Evolutionary conservation across 1,284 basidiomycete species (phyloP).

Genomic region (Fomes fomentarius): DNA sequence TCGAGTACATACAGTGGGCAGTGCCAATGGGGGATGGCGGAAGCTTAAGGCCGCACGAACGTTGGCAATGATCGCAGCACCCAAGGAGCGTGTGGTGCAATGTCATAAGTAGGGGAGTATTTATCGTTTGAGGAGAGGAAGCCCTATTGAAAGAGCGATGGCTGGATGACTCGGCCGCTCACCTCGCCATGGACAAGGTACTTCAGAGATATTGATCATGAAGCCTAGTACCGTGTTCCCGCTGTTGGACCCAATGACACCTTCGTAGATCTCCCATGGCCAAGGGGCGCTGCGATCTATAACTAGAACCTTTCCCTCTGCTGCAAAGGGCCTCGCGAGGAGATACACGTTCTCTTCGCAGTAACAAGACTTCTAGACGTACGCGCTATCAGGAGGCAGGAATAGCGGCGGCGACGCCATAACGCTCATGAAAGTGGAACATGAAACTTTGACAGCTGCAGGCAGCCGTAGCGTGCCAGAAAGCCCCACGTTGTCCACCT

Average conservation of each 20-base stretch:
- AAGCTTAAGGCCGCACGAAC: too few species aligned
- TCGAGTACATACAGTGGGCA: too few species aligned
- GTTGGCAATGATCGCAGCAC: too few species aligned
- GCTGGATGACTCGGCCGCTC: constrained; percentile 18
- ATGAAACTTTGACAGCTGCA: too few species aligned
- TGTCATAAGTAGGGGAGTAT: too few species aligned
- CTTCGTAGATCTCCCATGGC: constrained; percentile 55
- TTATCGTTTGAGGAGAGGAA: too few species aligned
- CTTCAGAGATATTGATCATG: constrained; percentile 23
- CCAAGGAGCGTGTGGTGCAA: neutral
- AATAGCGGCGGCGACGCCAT: constrained; percentile 12
- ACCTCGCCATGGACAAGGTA: constrained; percentile 56
- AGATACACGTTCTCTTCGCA: constrained; percentile 80
- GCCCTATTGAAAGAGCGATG: neutral
- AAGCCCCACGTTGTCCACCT: too few species aligned
- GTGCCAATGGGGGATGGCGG: too few species aligned
- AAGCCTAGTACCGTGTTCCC: constrained; percentile 59
- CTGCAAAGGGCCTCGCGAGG: constrained; percentile 49
- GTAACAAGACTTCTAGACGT: constrained; percentile 45
- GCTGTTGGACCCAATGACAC: constrained; percentile 69
- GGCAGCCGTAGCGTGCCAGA: too few species aligned
- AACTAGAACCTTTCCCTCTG: constrained; percentile 22
- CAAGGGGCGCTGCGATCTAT: constrained; percentile 14
- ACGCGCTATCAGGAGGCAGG: constrained; percentile 31
- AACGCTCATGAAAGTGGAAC: too few species aligned